Evolutionary conservation across 2,329 filamentous ascomycete genomes (phyloP).

Genomic region (Aspergillus calidoustus): DNA sequence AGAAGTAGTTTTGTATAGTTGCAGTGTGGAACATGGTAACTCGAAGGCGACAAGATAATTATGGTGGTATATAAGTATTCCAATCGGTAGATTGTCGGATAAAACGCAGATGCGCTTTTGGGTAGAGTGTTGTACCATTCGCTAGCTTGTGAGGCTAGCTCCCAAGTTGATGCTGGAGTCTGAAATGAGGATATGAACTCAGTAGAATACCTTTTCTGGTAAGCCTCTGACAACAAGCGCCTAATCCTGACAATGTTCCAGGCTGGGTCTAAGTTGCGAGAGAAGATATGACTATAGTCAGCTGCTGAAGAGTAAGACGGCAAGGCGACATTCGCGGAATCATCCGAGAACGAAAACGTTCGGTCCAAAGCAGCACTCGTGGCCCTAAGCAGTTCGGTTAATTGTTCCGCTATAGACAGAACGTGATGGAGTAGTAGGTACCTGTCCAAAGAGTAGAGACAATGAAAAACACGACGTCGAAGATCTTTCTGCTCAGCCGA

Average conservation of each 20-base stretch:
- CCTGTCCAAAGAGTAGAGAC: constrained; percentile 87
- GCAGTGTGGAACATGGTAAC: constrained; percentile 69
- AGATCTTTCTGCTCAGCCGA: constrained; percentile 74
- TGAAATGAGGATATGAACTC: constrained; percentile 71
- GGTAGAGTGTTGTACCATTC: constrained; percentile 80
- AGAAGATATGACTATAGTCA: constrained; percentile 51
- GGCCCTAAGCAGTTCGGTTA: constrained; percentile 57
- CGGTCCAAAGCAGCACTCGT: constrained; percentile 87
- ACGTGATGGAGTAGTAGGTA: constrained; percentile 43
- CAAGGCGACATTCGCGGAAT: constrained; percentile 79
- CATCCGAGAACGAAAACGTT: constrained; percentile 92
- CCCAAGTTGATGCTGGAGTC: constrained; percentile 56
- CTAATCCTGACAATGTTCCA: constrained; percentile 80
- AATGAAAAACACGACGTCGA: constrained; percentile 84
- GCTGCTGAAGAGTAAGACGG: constrained; percentile 57
- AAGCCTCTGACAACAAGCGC: constrained; percentile 85
- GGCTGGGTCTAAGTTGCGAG: constrained; percentile 68
- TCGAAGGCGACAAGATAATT: constrained; percentile 82
- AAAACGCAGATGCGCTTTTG: constrained; percentile 63
- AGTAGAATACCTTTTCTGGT: constrained; percentile 84
- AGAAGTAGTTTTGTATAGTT: constrained; percentile 79
- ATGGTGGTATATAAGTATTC: constrained; percentile 91
- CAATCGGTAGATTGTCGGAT: constrained; percentile 79
- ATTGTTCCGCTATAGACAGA: not conserved
- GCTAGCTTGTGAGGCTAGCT: constrained; percentile 64